These are phyloP conservation scores for Apiospora kogelbergensis DNA, from an alignment of 2,329 filamentous ascomycete genomes.

Conservation along the genomic window DNA sequence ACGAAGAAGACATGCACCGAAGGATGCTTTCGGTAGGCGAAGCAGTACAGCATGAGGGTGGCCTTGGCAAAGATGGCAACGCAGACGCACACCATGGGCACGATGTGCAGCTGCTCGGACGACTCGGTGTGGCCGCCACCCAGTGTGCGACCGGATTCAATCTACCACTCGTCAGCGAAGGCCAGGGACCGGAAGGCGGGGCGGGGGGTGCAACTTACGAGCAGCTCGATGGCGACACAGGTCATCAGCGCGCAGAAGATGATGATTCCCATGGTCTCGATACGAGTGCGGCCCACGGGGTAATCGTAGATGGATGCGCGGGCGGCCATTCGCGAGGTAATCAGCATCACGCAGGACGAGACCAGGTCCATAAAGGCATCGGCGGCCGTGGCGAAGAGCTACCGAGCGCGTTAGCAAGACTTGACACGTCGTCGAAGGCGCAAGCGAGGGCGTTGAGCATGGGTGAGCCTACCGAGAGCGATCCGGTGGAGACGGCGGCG, in stretches of 20 bases:
- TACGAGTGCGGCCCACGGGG: constrained; percentile 60
- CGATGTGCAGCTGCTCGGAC: constrained; percentile 46
- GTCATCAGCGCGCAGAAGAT: constrained; percentile 68
- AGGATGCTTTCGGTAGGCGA: constrained; percentile 51
- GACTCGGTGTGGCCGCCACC: constrained; percentile 40
- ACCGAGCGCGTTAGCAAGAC: constrained; percentile 20
- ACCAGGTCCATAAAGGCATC: constrained; percentile 68
- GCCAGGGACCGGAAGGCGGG: not conserved
- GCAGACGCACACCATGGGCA: constrained; percentile 55
- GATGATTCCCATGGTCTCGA: constrained; percentile 65
- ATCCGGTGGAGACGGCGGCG: constrained; percentile 57
- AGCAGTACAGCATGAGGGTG: constrained; percentile 54
- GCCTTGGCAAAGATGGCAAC: constrained; percentile 54
- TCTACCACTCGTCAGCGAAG: constrained; percentile 24
- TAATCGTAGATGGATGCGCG: constrained; percentile 62
- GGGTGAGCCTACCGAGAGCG: constrained; percentile 44
- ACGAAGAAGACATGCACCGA: constrained; percentile 56
- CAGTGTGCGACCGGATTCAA: constrained; percentile 55
- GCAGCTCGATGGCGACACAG: constrained; percentile 62
- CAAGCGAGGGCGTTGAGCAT: not conserved
- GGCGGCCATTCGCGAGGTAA: constrained; percentile 59
- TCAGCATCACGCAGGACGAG: constrained; percentile 62
- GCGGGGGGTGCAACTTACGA: constrained; percentile 36
- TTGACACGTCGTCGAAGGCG: not conserved
- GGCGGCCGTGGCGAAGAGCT: constrained; percentile 62